phyloP scores from a whole-genome alignment of 768 basidiomycete genomes.

The Mycena epipterygia region DNA sequence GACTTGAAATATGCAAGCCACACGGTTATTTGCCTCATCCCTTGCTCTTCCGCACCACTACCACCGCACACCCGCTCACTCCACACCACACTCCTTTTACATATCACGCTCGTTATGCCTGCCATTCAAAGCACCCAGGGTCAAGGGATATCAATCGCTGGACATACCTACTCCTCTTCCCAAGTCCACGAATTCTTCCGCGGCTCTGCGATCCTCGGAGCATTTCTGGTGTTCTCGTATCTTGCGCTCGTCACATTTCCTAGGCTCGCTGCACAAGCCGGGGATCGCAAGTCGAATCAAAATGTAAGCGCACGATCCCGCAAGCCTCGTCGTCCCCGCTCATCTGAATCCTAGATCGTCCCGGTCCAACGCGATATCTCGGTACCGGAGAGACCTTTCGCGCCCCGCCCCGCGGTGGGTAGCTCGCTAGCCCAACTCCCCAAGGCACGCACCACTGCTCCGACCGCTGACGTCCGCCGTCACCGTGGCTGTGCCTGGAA shows the following conservation, averaged over 20 bases:
- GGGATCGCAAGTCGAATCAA: background rate
- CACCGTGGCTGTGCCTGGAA: background rate
- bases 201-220: background rate
- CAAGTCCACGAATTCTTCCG: slow-evolving; percentile 2
- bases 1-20: too few relatives aligned
- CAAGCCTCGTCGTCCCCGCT: background rate
- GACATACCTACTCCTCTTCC: slow-evolving; percentile 1
- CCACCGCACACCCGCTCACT: too few relatives aligned
- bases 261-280: background rate
- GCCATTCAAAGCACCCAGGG: background rate
- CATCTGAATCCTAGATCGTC: background rate
- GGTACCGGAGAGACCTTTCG: background rate
- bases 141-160: background rate
- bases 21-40: too few relatives aligned
- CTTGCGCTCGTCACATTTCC: slow-evolving; percentile 14
- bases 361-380: background rate
- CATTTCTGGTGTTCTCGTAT: background rate
- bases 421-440: background rate
- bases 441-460: background rate
- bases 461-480: background rate
- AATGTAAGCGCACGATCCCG: too few relatives aligned
- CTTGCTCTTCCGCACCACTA: too few relatives aligned
- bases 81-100: background rate
- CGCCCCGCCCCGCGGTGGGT: background rate
- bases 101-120: background rate